Conservation (phyloP, 139 green algal genomes). For the Chlamydomonas applanata region DNA sequence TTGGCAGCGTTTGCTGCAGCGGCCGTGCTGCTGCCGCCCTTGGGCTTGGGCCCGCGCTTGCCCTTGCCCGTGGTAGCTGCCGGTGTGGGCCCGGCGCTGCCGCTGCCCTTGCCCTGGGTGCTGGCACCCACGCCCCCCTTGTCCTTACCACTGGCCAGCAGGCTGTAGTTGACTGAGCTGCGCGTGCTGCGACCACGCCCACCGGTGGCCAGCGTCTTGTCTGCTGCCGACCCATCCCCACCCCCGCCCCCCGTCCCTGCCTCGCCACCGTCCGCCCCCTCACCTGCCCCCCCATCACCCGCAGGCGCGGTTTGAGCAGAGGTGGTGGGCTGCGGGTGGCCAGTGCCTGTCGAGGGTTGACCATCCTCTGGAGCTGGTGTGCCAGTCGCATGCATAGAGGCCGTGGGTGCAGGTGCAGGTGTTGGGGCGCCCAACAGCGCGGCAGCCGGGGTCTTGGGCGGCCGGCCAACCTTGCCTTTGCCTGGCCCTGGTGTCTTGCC, state of each 20-base stretch:
- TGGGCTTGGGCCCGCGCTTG: background rate
- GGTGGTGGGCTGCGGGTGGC: too few species aligned
- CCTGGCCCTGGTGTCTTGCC: too few species aligned
- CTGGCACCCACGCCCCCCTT: background rate
- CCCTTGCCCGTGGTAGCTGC: background rate
- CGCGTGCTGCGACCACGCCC: background rate
- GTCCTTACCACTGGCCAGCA: conserved; percentile 25
- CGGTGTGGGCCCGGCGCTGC: background rate
- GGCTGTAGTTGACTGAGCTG: conserved; percentile 40
- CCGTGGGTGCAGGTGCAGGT: background rate
- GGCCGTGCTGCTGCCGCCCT: background rate
- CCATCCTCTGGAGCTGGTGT: too few species aligned
- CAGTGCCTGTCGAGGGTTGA: too few species aligned
- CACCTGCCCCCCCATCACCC: background rate
- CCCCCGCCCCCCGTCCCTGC: background rate
- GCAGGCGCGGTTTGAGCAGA: too few species aligned
- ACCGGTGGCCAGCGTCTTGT: conserved; percentile 18
- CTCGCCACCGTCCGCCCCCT: background rate
- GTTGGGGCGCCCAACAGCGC: background rate
- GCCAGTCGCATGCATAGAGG: too few species aligned
- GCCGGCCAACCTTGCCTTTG: too few species aligned
- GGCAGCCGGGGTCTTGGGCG: conserved; percentile 1
- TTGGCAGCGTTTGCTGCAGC: conserved; percentile 26
- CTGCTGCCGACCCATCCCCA: background rate
- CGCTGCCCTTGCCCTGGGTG: background rate